These are phyloP conservation scores for Trichophyton benhamiae DNA, from an alignment of 2,329 filamentous ascomycete species.

Conservation along the genomic window DNA sequence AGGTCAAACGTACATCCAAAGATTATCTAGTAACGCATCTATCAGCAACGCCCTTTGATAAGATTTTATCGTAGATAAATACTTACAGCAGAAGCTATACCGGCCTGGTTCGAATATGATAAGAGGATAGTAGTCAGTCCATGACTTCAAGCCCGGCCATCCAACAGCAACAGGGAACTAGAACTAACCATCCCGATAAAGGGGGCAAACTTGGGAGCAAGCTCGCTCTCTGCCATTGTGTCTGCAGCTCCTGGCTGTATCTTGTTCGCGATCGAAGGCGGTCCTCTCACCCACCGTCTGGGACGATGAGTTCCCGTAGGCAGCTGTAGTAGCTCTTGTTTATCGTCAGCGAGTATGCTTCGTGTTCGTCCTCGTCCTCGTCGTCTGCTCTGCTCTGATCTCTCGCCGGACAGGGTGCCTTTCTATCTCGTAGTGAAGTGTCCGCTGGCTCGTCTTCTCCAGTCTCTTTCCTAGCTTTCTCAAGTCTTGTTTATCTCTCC, in stretches of 20 bases:
- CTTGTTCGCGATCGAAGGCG: neutral
- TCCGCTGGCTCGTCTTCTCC: too few relatives aligned
- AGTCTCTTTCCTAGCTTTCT: neutral
- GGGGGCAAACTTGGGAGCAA: slow-evolving; percentile 51
- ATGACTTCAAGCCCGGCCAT: slow-evolving; percentile 16
- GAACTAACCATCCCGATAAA: slow-evolving; percentile 55
- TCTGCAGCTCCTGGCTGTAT: slow-evolving; percentile 1
- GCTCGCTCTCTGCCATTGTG: slow-evolving; percentile 38
- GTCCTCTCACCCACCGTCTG: neutral
- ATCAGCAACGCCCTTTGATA: neutral
- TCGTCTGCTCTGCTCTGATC: neutral
- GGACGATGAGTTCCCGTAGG: neutral
- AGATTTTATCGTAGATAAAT: neutral
- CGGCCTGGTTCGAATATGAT: slow-evolving; percentile 25
- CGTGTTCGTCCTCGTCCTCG: neutral
- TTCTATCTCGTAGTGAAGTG: neutral
- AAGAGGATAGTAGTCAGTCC: neutral
- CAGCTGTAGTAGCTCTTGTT: neutral
- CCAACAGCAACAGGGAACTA: slow-evolving; percentile 3
- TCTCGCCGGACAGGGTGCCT: neutral
- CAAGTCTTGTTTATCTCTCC: neutral
- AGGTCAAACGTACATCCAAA: slow-evolving; percentile 36
- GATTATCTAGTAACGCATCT: slow-evolving; percentile 32
- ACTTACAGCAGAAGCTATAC: slow-evolving; percentile 39
- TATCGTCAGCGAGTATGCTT: too few relatives aligned